Base-by-base conservation (phyloP, 2,329 filamentous ascomycete genomes). In the Corynespora cassiicola region DNA sequence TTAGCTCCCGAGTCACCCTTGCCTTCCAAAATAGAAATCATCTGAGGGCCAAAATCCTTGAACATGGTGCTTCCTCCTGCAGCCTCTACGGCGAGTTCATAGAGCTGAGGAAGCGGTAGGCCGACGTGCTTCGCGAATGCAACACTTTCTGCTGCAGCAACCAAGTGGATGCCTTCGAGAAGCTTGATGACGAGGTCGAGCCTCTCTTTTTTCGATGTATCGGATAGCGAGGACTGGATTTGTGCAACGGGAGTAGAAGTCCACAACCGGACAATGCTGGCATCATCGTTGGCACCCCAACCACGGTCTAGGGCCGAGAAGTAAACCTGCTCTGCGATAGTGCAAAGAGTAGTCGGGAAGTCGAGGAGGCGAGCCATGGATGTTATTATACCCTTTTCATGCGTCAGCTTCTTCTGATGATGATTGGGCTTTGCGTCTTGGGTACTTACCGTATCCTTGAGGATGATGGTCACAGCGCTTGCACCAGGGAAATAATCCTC, bases 261-360 rank as follows among this genome's bases (percentile, higher is more conserved):
- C 64, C 81, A 82, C 32, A 81, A 70, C 35, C 78, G 77, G 11
- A 82, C 77, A 52, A 81, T 69, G 9, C 75, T 73, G 2, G 78
- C 76, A 47, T 82, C 79, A 48, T 82, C 79, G 33, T 78, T 69
- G 9, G 71, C 57, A 0, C 76, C 73, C 47, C 73, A 82, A 7
- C 84, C 85, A 25, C 78, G 76, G 16, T 78, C 72, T 6, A 86
- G 63, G 10, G 76, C 81, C 18, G 79, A 67, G 38, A 85, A 76
- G 58, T 86, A 87, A 18, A 79, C 74, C 61, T 86, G 82, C 65
- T 88, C 85, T 8, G 84, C 83, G 0, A 76, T 74, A 23, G 76
- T 77, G 38, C 78, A 80, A 57, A 88, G 77, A 0, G 81, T 81
- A 1, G 77, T 77, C 0, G 82, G 76, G 60, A 85, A 87, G 18